Evolutionary conservation across 129 eudicot genomes (phyloP).

Genomic region (Oenanthe sinensis): DNA sequence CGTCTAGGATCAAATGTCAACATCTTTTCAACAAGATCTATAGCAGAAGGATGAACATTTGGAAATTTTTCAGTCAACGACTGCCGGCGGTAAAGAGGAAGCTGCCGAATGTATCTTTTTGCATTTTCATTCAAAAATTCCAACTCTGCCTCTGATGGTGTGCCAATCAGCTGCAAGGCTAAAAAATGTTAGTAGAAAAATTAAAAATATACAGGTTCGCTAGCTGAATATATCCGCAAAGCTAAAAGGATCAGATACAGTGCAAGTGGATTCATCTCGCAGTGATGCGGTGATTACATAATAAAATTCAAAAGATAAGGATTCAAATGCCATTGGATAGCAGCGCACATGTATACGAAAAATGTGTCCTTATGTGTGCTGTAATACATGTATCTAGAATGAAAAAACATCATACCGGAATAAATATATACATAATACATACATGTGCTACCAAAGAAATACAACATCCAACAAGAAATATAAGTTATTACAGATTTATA

Average conservation of each 20-base stretch:
- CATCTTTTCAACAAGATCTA: conserved; percentile 90
- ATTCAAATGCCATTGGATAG: background rate
- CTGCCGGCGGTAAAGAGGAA: conserved; percentile 53
- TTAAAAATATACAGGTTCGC: background rate
- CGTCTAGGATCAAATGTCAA: conserved; percentile 85
- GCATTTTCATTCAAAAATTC: conserved; percentile 76
- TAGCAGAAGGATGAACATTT: conserved; percentile 68
- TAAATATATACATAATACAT: too few relatives aligned
- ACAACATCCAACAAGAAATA: too few relatives aligned
- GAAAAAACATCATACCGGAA: background rate
- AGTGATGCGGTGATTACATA: background rate
- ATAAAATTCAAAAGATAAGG: too few relatives aligned
- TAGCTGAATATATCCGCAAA: background rate
- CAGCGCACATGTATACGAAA: background rate
- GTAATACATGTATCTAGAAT: background rate
- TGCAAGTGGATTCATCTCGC: background rate
- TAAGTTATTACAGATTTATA: too few relatives aligned
- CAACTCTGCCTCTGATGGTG: conserved; percentile 83
- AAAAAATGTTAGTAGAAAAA: background rate
- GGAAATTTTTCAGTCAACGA: conserved; percentile 74
- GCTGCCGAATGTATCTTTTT: conserved; percentile 80
- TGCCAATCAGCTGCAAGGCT: conserved; percentile 67
- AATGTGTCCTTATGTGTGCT: background rate
- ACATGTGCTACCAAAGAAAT: too few relatives aligned
- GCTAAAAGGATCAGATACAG: background rate